Conservation (phyloP, 1,284 basidiomycete species). For the Ustilago hordei region DNA sequence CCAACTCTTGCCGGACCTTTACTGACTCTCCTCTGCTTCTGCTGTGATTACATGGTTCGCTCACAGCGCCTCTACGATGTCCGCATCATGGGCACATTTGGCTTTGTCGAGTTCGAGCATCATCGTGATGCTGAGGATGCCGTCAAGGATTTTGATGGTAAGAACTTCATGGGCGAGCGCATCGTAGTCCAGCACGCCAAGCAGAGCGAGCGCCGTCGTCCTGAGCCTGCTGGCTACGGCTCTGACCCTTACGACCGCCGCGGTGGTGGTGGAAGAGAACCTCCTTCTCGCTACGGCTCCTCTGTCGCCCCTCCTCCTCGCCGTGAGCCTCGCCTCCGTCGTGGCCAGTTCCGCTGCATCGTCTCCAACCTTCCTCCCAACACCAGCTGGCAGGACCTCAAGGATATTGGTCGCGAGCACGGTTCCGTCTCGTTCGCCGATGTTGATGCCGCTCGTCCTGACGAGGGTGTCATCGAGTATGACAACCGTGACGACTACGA, state of each 20-base stretch:
- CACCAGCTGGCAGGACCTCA: constrained; percentile 96
- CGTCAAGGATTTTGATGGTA: constrained; percentile 66
- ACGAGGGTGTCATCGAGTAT: constrained; percentile 68
- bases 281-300: constrained; percentile 48
- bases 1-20: not conserved
- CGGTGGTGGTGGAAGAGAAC: constrained; percentile 40
- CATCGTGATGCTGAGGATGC: constrained; percentile 68
- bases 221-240: constrained; percentile 47
- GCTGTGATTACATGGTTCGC: not conserved
- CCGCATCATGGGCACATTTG: constrained; percentile 67
- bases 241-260: constrained; percentile 47
- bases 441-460: constrained; percentile 63
- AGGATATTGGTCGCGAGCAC: constrained; percentile 93
- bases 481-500: constrained; percentile 67
- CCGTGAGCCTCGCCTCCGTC: constrained; percentile 51
- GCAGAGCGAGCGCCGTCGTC: constrained; percentile 50
- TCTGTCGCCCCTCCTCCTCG: constrained; percentile 48
- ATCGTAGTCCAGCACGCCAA: constrained; percentile 67
- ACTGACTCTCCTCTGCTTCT: not conserved
- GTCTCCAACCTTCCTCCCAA: constrained; percentile 82
- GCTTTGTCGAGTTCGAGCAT: constrained; percentile 68
- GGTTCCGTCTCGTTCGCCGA: constrained; percentile 73
- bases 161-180: constrained; percentile 67
- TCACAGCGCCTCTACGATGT: constrained; percentile 56
- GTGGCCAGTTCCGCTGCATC: constrained; percentile 64